Base-by-base conservation (phyloP, 345 rosid species). In the Populus ilicifolia region DNA sequence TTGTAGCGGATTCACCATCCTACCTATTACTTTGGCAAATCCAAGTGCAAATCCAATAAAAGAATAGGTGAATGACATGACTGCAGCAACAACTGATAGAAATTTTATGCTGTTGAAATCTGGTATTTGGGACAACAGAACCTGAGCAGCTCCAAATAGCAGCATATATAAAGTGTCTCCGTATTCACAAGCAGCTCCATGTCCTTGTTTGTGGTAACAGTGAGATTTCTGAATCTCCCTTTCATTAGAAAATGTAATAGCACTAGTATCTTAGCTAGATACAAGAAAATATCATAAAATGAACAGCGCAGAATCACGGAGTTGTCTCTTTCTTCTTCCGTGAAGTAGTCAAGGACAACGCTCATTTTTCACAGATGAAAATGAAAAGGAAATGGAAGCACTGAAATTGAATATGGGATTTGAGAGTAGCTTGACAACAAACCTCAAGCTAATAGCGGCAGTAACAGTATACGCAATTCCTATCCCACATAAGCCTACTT, bases 31-130 rank as follows among this genome's bases (percentile, higher is more conserved):
- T 75, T 80, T 67, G 1, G 82, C 83, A 0, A 89, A 2, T 66
- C 92, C 89, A 68, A 90, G 90, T 61, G 72, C 89, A 1, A 84
- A 67, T 65, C 94, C 94, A 0, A 85, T 88, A 30, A 64, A 82
- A 48, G 94, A 63, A 73, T 90, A 90, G 44, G 85, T 17, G 35
- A 88, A 84, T 72, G 92, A 86, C 94, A 89, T 89, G 77, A 78
- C 17, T 17, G 92, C 89, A 66, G 94, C 89, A 44, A 84, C 7
- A 30, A 85, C 6, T 0, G 94, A 90, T 18, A 90, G 85, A 86
- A 89, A 87, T 30, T 70, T 41, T 68, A 90, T 80, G 82, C 83
- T 82, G 69, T 89, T 89, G 72, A 86, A 87, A 82, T 89, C 83
- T 12, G 91, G 91, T 63, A 83, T 81, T 71, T 89, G 91, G 8